phyloP scores from a whole-genome alignment of 2,329 filamentous ascomycete species.

The Graphiopsis chlorocephala region DNA sequence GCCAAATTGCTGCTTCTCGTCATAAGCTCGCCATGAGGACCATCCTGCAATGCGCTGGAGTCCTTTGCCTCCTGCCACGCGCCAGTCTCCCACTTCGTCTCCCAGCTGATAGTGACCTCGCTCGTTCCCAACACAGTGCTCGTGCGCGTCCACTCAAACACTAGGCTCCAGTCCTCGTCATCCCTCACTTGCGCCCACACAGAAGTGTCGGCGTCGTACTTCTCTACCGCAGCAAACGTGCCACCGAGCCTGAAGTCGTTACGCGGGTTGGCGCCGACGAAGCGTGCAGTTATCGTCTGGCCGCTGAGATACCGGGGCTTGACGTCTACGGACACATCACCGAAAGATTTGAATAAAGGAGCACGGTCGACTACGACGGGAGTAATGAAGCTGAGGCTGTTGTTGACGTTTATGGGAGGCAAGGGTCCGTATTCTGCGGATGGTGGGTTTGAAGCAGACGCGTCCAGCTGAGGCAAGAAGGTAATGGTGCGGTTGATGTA shows the following conservation, averaged over 20 bases:
- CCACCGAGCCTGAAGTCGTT: conserved; percentile 78
- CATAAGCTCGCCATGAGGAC: conserved; percentile 24
- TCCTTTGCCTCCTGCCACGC: conserved; percentile 21
- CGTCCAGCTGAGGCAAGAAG: conserved; percentile 64
- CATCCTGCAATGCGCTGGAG: conserved; percentile 36
- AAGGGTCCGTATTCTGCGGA: conserved; percentile 49
- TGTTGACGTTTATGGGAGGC: conserved; percentile 75
- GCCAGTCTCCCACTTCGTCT: conserved; percentile 57
- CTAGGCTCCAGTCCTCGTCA: conserved; percentile 79
- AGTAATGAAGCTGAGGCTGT: conserved; percentile 76
- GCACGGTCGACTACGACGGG: conserved; percentile 72
- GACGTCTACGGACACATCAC: conserved; percentile 58
- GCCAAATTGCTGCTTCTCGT: conserved; percentile 31
- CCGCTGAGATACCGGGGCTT: conserved; percentile 56
- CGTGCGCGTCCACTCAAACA: conserved; percentile 76
- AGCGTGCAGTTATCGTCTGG: conserved; percentile 62
- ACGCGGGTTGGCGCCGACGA: conserved; percentile 84
- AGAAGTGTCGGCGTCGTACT: conserved; percentile 44
- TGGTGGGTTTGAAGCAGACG: conserved; percentile 35
- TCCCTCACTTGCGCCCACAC: conserved; percentile 66
- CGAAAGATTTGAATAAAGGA: conserved; percentile 66
- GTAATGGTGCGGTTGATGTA: conserved; percentile 83
- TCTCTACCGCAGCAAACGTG: conserved; percentile 76
- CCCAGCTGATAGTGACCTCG: conserved; percentile 77
- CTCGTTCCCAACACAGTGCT: conserved; percentile 70